Evolutionary conservation across 192 early-diverging fungal species (phyloP), one percentile per base, ranked within the genome.

Genomic region (Coemansia sp.): DNA sequence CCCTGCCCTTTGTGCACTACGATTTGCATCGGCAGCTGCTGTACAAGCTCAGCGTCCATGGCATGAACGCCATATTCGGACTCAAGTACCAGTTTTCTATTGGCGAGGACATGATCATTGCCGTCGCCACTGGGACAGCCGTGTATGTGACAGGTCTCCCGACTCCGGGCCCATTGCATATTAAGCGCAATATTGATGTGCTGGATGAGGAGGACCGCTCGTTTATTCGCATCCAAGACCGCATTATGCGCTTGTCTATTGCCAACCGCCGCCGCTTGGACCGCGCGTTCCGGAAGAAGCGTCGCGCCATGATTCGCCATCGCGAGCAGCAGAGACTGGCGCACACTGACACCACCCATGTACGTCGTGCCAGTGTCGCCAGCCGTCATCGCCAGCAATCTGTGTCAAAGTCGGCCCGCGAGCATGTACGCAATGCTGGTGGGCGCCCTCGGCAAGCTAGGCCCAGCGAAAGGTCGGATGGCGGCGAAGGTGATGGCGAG

Each of bases 1-100:
- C 91, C 0, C 85, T 93, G 42, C 92, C 92, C 1, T 93, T 93
- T 61, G 81, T 88, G 2, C 90, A 93, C 66, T 93, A 93, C 79
- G 92, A 93, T 61, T 66, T 93, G 23, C 91, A 93, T 70, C 82
- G 91, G 31, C 92, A 93, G 64, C 76, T 93, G 12, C 83, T 90
- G 70, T 91, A 89, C 76, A 93, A 93, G 62, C 84, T 92, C 23
- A 85, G 88, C 41, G 86, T 92, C 14, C 85, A 89, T 63, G 90
- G 90, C 7, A 75, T 92, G 60, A 93, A 93, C 45, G 86, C 90
- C 3, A 84, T 93, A 12, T 93, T 91, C 76, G 90, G 90, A 0
- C 72, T 85, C 11, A 73, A 72, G 33, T 84, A 84, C 45, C 83
- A 85, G 56, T 65, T 86, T 23, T 72, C 81, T 0, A 79, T 85